These are phyloP conservation scores for Gymnopilus dilepis DNA, from an alignment of 768 basidiomycete genomes.

Conservation along the genomic window DNA sequence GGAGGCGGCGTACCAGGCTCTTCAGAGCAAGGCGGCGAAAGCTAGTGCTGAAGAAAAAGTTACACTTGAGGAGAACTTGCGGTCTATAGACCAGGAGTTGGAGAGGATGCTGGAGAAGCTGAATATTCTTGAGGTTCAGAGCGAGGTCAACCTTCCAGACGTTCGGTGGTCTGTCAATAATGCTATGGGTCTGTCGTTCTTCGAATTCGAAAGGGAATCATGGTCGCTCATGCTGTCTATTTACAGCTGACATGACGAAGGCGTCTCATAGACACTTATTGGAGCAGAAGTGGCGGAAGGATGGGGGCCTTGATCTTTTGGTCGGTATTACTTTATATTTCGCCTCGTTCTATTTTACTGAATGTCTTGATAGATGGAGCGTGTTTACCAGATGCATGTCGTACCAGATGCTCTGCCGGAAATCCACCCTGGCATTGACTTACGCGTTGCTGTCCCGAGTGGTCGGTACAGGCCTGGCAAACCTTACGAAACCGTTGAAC, in stretches of 20 bases:
- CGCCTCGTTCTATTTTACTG: neutral
- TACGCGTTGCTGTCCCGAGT: constrained; percentile 60
- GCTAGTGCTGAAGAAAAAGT: constrained; percentile 27
- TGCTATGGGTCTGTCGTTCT: constrained; percentile 67
- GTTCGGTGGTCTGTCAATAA: constrained; percentile 80
- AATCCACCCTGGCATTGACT: constrained; percentile 74
- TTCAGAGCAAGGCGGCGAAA: constrained; percentile 25
- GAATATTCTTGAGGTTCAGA: constrained; percentile 75
- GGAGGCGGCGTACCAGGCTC: constrained; percentile 27
- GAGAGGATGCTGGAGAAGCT: constrained; percentile 54
- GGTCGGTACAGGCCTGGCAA: constrained; percentile 39
- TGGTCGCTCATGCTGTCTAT: neutral
- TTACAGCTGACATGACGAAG: constrained; percentile 67
- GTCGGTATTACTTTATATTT: constrained; percentile 47
- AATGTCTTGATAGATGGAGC: constrained; percentile 74
- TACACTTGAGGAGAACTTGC: constrained; percentile 31
- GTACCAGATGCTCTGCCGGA: constrained; percentile 84
- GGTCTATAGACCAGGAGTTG: constrained; percentile 41
- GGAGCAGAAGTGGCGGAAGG: constrained; percentile 85
- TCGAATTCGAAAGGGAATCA: neutral
- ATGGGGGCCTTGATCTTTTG: constrained; percentile 83
- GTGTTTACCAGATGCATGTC: constrained; percentile 89
- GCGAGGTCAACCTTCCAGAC: constrained; percentile 83
- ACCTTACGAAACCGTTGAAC: constrained; percentile 57
- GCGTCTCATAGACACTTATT: constrained; percentile 78